These are phyloP conservation scores for Eruca vesicaria DNA, from an alignment of 441 rosid genomes.

Conservation along the genomic window DNA sequence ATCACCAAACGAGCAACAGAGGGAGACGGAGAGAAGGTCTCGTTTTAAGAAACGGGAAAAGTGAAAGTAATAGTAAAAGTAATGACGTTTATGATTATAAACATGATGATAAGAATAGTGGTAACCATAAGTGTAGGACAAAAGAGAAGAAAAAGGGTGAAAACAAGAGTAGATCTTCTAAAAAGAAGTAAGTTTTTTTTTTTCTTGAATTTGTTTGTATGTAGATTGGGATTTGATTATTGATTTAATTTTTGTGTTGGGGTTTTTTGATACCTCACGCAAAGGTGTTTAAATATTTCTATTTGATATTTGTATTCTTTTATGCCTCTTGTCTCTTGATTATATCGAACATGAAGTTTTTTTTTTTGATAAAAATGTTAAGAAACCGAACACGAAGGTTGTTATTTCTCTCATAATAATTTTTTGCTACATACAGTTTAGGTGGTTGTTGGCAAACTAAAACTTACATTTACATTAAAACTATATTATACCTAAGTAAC, in stretches of 20 bases:
- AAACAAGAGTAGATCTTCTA: conserved; percentile 5
- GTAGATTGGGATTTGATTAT: conserved; percentile 5
- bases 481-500: neutral
- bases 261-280: neutral
- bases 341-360: neutral
- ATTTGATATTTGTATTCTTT: neutral
- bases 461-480: neutral
- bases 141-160: conserved; percentile 21
- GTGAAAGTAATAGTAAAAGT: conserved; percentile 15
- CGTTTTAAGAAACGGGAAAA: conserved; percentile 3
- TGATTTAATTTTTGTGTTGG: neutral
- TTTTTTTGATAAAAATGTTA: neutral
- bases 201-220: conserved; percentile 1
- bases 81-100: conserved; percentile 1
- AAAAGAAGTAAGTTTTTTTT: neutral
- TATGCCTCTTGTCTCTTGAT: neutral
- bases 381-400: neutral
- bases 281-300: conserved; percentile 1
- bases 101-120: conserved; percentile 14
- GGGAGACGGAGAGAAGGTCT: conserved; percentile 24
- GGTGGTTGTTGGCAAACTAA: neutral
- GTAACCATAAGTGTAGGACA: conserved; percentile 2
- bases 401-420: neutral
- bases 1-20: conserved; percentile 27
- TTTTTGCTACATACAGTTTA: neutral